Conservation (phyloP, 176 grass and related monocot species). For the Hordeum marinum region DNA sequence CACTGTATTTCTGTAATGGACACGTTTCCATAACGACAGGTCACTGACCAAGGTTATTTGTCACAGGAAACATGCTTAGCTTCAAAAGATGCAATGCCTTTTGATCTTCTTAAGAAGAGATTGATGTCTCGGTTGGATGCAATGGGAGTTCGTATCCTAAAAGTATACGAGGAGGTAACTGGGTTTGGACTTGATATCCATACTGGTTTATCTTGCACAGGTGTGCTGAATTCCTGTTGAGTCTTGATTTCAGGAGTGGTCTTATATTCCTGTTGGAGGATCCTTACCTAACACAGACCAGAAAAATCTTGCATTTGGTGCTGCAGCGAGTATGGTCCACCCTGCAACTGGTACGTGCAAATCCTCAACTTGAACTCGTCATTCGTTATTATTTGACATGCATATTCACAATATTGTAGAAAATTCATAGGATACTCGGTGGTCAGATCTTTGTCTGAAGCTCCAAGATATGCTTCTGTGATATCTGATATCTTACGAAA, state of each 20-base stretch:
- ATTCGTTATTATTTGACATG: neutral
- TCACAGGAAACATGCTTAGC: conserved; percentile 95
- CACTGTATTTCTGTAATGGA: neutral
- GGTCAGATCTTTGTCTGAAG: conserved; percentile 95
- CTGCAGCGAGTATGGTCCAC: conserved; percentile 99
- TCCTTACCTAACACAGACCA: conserved; percentile 94
- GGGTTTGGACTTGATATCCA: neutral
- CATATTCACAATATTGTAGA: conserved; percentile 2
- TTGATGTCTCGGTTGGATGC: conserved; percentile 76
- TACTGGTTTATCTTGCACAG: conserved; percentile 15
- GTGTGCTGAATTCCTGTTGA: conserved; percentile 3
- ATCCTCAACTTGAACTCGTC: neutral
- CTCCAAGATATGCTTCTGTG: conserved; percentile 83
- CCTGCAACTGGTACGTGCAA: conserved; percentile 77
- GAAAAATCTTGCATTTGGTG: conserved; percentile 99
- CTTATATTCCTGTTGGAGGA: conserved; percentile 97
- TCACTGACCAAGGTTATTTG: conserved; percentile 19
- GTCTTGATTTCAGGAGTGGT: conserved; percentile 68
- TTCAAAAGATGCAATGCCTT: conserved; percentile 94
- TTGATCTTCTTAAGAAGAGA: conserved; percentile 94
- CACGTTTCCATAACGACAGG: neutral
- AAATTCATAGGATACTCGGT: conserved; percentile 89
- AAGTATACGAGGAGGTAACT: conserved; percentile 88
- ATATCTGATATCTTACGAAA: conserved; percentile 83
- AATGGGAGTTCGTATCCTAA: conserved; percentile 77